Evolutionary conservation across 2,329 filamentous ascomycete species (phyloP), one percentile per base, ranked within the genome.

Genomic region (Westerdykella ornata): DNA sequence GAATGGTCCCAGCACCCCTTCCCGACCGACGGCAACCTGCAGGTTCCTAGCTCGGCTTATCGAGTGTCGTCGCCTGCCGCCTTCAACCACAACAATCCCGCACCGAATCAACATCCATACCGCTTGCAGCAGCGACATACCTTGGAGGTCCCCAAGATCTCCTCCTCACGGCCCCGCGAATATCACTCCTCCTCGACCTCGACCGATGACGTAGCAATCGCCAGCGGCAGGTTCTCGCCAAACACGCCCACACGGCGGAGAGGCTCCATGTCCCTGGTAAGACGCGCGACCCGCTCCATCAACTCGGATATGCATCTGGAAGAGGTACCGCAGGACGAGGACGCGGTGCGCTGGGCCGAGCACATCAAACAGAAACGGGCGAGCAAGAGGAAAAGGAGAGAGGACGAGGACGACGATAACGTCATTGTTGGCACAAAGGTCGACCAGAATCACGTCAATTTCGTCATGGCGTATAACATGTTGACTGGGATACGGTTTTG

Each of bases 391-490:
- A 85, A 81, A 66, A 77, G 82, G 53, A 84, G 82, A 59, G 89
- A 96, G 48, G 84, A 96, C 54, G 88, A 96, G 51, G 92, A 97
- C 46, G 90, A 97, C 57, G 81, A 89, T 47, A 69, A 78, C 19
- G 90, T 98, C 8, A 77, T 97, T 22, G 89, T 98, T 14, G 92
- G 92, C 45, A 98, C 88, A 44, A 97, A 96, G 70, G 92, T 98
- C 39, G 92, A 98, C 63, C 89, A 97, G 71, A 85, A 87, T 58
- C 92, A 98, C 66, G 85, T 88, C 53, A 97, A 97, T 67, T 98
- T 86, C 82, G 88, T 94, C 34, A 96, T 88, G 2, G 92, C 92
- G 44, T 98, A 98, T 73, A 98, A 98, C 68, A 98, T 98, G 92
- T 77, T 98, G 70, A 98, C 92, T 30, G 92, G 92, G 49, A 98